Evolutionary conservation across 176 grass and related monocot genomes (phyloP), one percentile per base, ranked within the genome.

Genomic region (Cenchrus fungigraminus): DNA sequence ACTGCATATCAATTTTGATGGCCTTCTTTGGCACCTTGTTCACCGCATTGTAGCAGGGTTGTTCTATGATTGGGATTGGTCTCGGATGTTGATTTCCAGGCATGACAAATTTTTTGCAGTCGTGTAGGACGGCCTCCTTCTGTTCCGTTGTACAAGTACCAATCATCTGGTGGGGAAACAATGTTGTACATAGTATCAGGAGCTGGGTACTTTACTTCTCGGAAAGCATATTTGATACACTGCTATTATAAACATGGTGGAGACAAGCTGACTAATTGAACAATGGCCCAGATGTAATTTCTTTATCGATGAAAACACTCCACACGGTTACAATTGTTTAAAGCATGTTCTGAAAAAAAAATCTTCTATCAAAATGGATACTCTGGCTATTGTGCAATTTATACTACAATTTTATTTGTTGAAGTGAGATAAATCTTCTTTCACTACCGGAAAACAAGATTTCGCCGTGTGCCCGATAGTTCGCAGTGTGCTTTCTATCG

Each of bases 81-180:
- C 1, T n/a, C 19, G 0, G 17, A 11, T 9, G 1, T 6, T 46
- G 16, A 42, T 6, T 0, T 20, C 0, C 6, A 37, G 4, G 29
- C 73, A 8, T 75, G 51, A 74, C 19, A 14, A 19, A 57, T 32
- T 76, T 37, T 7, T 3, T 3, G 8, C 52, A 76, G 16, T 12
- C 0, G 0, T 6, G 0, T 17, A 76, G 32, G 32, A 76, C 12
- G 15, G 8, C 31, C 0, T 0, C 3, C 73, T 76, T 76, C 6
- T 76, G 5, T 0, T n/a, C 32, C 4, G 6, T 9, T 2, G 53
- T 58, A 42, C 73, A 40, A 1, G 15, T 19, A 40, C 8, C 14
- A 11, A 19, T 17, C 14, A 37, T 49, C 10, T 42, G 53, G 15
- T 76, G 32, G 16, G 32, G 11, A 40, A 32, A 20, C 6, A 58